These are phyloP conservation scores for Wickerhamiella sergipiensis DNA, from an alignment of 805 yeast genomes.

Conservation along the genomic window DNA sequence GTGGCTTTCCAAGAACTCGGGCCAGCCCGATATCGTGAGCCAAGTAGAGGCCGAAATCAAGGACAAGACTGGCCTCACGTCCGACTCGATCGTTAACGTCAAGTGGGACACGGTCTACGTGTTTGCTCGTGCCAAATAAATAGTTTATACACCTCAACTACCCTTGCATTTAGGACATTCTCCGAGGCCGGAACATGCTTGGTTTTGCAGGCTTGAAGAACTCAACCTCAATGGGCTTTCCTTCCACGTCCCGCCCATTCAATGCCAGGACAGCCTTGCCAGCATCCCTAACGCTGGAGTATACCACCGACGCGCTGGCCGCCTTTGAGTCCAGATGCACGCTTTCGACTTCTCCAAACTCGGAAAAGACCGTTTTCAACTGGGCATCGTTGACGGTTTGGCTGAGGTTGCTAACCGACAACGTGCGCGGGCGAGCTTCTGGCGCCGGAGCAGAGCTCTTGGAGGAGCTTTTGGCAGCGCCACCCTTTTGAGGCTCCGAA, in stretches of 20 bases:
- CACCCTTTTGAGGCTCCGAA: background rate
- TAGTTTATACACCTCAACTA: background rate
- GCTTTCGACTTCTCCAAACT: background rate
- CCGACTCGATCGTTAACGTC: conserved; percentile 31
- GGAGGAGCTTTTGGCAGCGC: background rate
- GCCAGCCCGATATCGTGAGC: conserved; percentile 33
- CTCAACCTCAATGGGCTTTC: background rate
- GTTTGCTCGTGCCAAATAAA: background rate
- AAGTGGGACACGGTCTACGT: conserved; percentile 34
- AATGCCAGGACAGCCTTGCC: conserved; percentile 38
- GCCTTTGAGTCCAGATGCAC: background rate
- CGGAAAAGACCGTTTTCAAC: background rate
- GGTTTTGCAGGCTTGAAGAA: background rate
- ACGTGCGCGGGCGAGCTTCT: background rate
- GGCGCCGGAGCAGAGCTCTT: background rate
- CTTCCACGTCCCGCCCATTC: conserved; percentile 21
- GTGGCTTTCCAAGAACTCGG: conserved; percentile 31
- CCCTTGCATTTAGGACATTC: background rate
- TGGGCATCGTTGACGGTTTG: background rate
- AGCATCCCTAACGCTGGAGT: conserved; percentile 30
- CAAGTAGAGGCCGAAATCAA: conserved; percentile 33
- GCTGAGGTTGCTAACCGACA: background rate
- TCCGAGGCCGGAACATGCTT: background rate
- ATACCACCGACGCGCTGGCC: conserved; percentile 34
- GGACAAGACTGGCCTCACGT: conserved; percentile 34